Base-by-base conservation (phyloP, 192 early-diverging fungal genomes). In the Umbelopsis vinacea region DNA sequence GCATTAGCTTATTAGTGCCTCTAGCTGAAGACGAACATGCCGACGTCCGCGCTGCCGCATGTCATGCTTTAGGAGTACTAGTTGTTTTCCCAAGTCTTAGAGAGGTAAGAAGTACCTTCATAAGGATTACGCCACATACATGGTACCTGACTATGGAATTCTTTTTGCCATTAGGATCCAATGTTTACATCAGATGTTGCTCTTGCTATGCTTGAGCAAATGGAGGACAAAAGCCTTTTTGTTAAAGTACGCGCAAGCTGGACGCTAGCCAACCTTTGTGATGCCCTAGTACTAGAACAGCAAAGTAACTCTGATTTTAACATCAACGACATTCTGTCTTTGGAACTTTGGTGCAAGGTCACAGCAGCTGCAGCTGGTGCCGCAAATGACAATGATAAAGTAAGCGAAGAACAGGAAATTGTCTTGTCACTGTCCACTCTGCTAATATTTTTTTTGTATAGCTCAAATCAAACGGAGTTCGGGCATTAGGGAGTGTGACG, bases 201-300 rank as follows among this genome's bases (percentile, higher is more conserved):
- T 2, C 75, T 74, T 4, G 76, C 78, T 38, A 69, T 92, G 3
- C 74, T 89, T 5, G 66, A 76, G 10, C 76, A 87, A 40, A 82
- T 84, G n/a, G 67, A 69, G 4, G 90, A 93, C 73, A 50, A 71
- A 8, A 83, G 79, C 24, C 38, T 93, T 35, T 68, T 81, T 46
- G 93, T 94, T 3, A 78, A 90, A 48, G 81, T 92, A 10, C 77
- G 92, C 37, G 89, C 85, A 2, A 90, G 88, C 70, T 94, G 93
- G 93, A 90, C 91, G 0, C 76, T 92, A n/a, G 93, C 87, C 6
- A 93, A 93, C 79, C 67, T 93, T 37, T 84, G 87, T 37, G 91
- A 92, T 75, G 79, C 89, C 0, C 69, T 91, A 4, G 81, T 88
- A 9, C 47, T 83, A 17, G 55, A 75, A 73, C 48, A 60, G 45